Percentiles rank a stretch among this genome's conserved stretches.
phyloP scores from a whole-genome alignment of 257 asterid species.

The Solanum neorickii region DNA sequence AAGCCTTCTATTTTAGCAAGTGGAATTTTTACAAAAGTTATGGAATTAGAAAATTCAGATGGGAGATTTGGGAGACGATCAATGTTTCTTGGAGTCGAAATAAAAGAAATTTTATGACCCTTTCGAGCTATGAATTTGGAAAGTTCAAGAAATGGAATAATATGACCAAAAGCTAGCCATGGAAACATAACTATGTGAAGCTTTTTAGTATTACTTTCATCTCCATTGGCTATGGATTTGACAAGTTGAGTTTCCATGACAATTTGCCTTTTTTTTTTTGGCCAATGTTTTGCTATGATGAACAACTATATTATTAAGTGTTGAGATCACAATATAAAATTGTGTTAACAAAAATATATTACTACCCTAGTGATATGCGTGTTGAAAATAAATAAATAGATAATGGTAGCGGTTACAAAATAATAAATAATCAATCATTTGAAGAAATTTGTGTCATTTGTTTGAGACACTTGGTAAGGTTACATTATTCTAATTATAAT shows the following conservation, averaged over 20 bases:
- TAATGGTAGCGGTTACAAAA: no score
- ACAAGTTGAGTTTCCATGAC: conserved; percentile 46
- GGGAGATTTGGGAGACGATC: conserved; percentile 47
- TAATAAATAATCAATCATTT: no score
- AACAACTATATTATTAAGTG: neutral
- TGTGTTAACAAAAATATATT: neutral
- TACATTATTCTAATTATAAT: no score
- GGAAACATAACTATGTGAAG: conserved; percentile 54
- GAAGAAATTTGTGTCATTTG: no score
- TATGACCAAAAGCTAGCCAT: conserved; percentile 65
- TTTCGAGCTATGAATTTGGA: conserved; percentile 35
- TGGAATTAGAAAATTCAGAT: conserved; percentile 8
- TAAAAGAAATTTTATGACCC: conserved; percentile 40
- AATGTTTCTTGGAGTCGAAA: conserved; percentile 45
- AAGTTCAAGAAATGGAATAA: conserved; percentile 36
- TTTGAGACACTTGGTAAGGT: no score
- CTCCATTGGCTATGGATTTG: conserved; percentile 14
- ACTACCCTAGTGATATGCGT: neutral
- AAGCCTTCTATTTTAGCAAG: conserved; percentile 14
- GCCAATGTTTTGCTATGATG: neutral
- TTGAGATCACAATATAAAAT: neutral
- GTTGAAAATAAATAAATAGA: no score
- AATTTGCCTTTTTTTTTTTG: neutral
- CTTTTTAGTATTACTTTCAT: conserved; percentile 56
- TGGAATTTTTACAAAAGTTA: conserved; percentile 25